A percentile compares a stretch with the other conserved stretches of the same genome.
phyloP scores from a whole-genome alignment of 2,329 filamentous ascomycete genomes.

The Ophiocordyceps camponoti-saundersi region DNA sequence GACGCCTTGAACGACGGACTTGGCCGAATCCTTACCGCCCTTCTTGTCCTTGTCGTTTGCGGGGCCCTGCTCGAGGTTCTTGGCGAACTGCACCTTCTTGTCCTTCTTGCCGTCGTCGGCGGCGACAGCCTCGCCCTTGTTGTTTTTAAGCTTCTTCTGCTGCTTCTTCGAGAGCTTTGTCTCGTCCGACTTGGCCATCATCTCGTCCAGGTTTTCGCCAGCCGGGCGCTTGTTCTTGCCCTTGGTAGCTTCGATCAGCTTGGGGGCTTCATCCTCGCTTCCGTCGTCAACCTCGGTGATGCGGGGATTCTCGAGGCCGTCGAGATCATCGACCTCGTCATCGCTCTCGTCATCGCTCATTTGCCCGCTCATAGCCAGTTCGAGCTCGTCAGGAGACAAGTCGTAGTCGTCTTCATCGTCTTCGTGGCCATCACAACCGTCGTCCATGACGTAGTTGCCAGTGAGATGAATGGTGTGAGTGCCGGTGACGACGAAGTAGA shows the following conservation, averaged over 20 bases:
- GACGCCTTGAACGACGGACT: slow-evolving; percentile 63
- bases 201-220: slow-evolving; percentile 61
- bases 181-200: slow-evolving; percentile 65
- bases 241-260: slow-evolving; percentile 42
- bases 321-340: slow-evolving; percentile 60
- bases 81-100: slow-evolving; percentile 98
- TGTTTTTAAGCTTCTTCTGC: slow-evolving; percentile 96
- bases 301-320: slow-evolving; percentile 62
- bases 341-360: slow-evolving; percentile 59
- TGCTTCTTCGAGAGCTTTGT: slow-evolving; percentile 87
- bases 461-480: slow-evolving; percentile 85
- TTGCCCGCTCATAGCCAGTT: slow-evolving; percentile 53
- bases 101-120: slow-evolving; percentile 43
- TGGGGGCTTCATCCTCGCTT: slow-evolving; percentile 50
- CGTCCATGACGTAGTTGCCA: slow-evolving; percentile 82
- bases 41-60: slow-evolving; percentile 39
- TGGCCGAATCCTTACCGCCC: slow-evolving; percentile 33
- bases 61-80: slow-evolving; percentile 95
- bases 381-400: slow-evolving; percentile 64
- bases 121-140: slow-evolving; percentile 72
- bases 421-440: slow-evolving; percentile 43
- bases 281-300: slow-evolving; percentile 71
- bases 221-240: slow-evolving; percentile 92
- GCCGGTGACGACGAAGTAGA: slow-evolving; percentile 84
- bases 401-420: slow-evolving; percentile 64